Evolutionary conservation across 805 yeast genomes (phyloP).

Genomic region (Lipomyces lipofer): DNA sequence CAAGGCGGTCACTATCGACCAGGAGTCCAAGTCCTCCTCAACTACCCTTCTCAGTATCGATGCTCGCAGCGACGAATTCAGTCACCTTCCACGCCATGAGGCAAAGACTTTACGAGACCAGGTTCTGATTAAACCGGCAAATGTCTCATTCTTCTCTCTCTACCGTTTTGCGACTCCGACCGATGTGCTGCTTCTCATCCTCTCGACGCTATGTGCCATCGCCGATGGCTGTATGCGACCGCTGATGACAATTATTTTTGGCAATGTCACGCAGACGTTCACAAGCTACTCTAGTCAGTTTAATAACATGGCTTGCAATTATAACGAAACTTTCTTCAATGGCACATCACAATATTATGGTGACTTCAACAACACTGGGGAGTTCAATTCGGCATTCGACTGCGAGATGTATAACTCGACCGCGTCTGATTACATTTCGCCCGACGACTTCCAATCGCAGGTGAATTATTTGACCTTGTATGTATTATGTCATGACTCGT

Average conservation of each 20-base stretch:
- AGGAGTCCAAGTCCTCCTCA: neutral
- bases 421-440: neutral
- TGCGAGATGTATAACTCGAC: neutral
- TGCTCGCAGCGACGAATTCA: slow-evolving; percentile 23
- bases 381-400: neutral
- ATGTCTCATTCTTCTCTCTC: slow-evolving; percentile 34
- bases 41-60: neutral
- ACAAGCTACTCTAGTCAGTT: slow-evolving; percentile 37
- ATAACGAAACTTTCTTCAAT: slow-evolving; percentile 7
- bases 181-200: slow-evolving; percentile 9
- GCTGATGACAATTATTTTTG: slow-evolving; percentile 24
- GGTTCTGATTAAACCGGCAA: slow-evolving; percentile 29
- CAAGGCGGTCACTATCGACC: neutral
- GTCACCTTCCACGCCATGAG: slow-evolving; percentile 37
- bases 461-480: slow-evolving; percentile 31
- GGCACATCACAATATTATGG: neutral
- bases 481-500: neutral
- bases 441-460: slow-evolving; percentile 36
- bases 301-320: neutral
- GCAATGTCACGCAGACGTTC: slow-evolving; percentile 21
- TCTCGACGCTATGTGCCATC: slow-evolving; percentile 36
- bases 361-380: neutral
- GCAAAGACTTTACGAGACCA: slow-evolving; percentile 40
- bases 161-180: slow-evolving; percentile 39
- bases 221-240: slow-evolving; percentile 45